phyloP scores from a whole-genome alignment of 805 yeast species.

The Saitoella complicata region DNA sequence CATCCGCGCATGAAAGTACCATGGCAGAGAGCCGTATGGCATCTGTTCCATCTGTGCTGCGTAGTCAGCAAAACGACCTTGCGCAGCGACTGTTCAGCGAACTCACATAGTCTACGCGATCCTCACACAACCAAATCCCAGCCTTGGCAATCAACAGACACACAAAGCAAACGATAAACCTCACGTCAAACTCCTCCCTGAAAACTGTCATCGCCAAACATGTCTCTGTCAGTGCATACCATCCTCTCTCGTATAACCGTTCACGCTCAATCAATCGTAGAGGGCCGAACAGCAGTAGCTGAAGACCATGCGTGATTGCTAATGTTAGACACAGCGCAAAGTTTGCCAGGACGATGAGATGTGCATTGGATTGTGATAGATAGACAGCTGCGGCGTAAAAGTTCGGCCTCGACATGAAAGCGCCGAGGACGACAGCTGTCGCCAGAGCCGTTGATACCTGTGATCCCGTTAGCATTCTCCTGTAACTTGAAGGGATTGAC shows the following conservation, averaged over 20 bases:
- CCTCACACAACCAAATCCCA: constrained; percentile 58
- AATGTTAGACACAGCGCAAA: constrained; percentile 16
- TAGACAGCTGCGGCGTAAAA: constrained; percentile 33
- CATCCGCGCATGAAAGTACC: constrained; percentile 25
- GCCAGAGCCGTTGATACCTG: constrained; percentile 19
- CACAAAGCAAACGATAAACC: constrained; percentile 28
- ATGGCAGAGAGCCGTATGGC: constrained; percentile 19
- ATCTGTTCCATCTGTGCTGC: constrained; percentile 22
- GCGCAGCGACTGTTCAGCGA: constrained; percentile 9
- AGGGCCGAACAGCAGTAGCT: constrained; percentile 50
- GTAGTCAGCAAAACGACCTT: not conserved
- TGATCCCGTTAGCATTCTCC: too few species aligned
- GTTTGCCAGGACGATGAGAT: constrained; percentile 25
- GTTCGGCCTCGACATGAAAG: constrained; percentile 31
- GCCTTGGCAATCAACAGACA: constrained; percentile 40
- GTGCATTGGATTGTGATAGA: constrained; percentile 34
- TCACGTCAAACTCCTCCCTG: constrained; percentile 30
- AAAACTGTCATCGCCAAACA: constrained; percentile 42
- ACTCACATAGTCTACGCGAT: constrained; percentile 28
- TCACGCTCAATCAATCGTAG: constrained; percentile 61
- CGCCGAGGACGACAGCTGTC: constrained; percentile 22
- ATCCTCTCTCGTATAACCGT: constrained; percentile 49
- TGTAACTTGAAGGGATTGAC: too few species aligned
- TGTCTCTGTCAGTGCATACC: constrained; percentile 43
- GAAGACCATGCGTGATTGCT: constrained; percentile 32